Evolutionary conservation across 352 stramenopile genomes (phyloP).

Genomic region (Peronospora belbahrii): DNA sequence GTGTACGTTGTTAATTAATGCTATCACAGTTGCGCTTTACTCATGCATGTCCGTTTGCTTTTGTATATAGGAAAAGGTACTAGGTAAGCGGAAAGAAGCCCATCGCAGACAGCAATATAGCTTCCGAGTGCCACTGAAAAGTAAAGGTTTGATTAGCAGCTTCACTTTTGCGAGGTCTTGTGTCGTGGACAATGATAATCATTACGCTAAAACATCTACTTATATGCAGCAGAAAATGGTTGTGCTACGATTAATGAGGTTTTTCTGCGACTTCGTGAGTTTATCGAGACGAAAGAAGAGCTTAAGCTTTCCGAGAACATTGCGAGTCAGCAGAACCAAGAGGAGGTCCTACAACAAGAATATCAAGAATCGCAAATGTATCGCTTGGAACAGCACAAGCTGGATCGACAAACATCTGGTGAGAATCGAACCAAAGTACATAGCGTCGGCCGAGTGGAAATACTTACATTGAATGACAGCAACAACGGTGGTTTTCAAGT

Average conservation of each 20-base stretch:
- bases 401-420: not conserved
- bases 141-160: slow-evolving; percentile 13
- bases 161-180: not conserved
- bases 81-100: slow-evolving; percentile 78
- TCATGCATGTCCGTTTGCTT: slow-evolving; percentile 1
- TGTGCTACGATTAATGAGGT: slow-evolving; percentile 42
- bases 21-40: not conserved
- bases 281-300: slow-evolving; percentile 13
- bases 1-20: slow-evolving; percentile 22
- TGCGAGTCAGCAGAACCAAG: slow-evolving; percentile 4
- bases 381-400: slow-evolving; percentile 11
- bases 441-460: slow-evolving; percentile 30
- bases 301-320: slow-evolving; percentile 15
- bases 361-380: slow-evolving; percentile 8
- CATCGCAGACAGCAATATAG: slow-evolving; percentile 43
- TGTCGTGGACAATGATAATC: not conserved
- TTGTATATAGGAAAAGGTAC: slow-evolving; percentile 51
- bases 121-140: slow-evolving; percentile 37
- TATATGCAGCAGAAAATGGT: slow-evolving; percentile 15
- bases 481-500: slow-evolving; percentile 27
- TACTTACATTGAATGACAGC: slow-evolving; percentile 12
- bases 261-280: slow-evolving; percentile 34
- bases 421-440: not conserved
- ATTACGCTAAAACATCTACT: too few species aligned
- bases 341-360: slow-evolving; percentile 1